Conservation (phyloP, 208 protist genomes). For the Trichomonas gallinae region DNA sequence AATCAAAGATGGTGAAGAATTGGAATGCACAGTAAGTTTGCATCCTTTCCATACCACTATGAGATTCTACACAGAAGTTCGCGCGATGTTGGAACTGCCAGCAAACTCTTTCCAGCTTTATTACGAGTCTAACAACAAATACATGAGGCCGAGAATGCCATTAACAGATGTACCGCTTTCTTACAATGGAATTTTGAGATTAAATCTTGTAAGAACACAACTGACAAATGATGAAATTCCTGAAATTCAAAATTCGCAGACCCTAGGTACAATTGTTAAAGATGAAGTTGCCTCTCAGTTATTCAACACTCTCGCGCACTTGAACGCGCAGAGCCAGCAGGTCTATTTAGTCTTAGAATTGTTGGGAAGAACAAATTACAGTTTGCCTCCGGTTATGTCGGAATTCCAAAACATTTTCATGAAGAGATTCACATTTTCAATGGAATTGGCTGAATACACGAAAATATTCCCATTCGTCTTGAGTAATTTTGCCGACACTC, state of each 20-base stretch:
- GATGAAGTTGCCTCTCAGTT: not conserved
- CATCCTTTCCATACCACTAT: not conserved
- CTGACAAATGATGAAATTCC: not conserved
- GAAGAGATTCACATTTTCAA: not conserved
- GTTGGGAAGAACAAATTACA: not conserved
- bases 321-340: not conserved
- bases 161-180: not conserved
- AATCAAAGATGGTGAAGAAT: not conserved
- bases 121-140: not conserved
- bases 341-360: not conserved
- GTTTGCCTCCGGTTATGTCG: not conserved
- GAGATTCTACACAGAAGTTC: not conserved
- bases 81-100: not conserved
- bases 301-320: not conserved
- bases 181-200: not conserved
- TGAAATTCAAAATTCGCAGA: not conserved
- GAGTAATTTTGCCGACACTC: not conserved
- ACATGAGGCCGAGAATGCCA: not conserved
- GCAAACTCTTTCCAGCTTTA: not conserved
- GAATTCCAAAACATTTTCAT: not conserved
- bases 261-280: not conserved
- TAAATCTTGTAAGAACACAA: not conserved
- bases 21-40: not conserved
- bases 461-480: not conserved
- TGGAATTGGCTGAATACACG: not conserved